These are phyloP conservation scores for Fusarium tupiense DNA, from an alignment of 2,329 filamentous ascomycete species.

Conservation along the genomic window DNA sequence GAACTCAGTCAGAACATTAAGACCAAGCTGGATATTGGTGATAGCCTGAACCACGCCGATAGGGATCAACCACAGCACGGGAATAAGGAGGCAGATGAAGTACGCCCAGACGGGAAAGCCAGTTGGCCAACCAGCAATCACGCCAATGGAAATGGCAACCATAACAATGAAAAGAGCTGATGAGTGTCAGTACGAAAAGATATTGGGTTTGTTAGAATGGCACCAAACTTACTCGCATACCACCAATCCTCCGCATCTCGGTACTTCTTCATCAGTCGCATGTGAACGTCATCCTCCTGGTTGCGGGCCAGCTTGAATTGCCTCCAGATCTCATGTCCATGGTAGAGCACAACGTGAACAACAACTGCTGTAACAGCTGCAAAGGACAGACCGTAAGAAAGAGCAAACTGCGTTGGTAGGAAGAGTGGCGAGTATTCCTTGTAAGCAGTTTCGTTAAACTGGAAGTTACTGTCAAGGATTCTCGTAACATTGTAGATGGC, in stretches of 20 bases:
- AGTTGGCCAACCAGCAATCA: constrained; percentile 65
- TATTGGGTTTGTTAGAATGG: constrained; percentile 38
- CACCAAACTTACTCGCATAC: constrained; percentile 60
- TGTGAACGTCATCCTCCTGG: constrained; percentile 68
- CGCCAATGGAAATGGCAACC: constrained; percentile 64
- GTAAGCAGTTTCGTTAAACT: constrained; percentile 71
- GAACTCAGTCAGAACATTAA: constrained; percentile 79
- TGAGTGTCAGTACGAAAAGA: constrained; percentile 16
- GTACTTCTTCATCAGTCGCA: constrained; percentile 70
- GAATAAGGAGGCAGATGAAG: constrained; percentile 65
- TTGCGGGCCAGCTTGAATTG: constrained; percentile 65
- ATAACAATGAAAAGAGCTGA: constrained; percentile 61
- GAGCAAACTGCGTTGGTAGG: constrained; percentile 68
- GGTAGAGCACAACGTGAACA: constrained; percentile 65
- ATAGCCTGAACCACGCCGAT: constrained; percentile 70
- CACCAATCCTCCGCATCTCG: constrained; percentile 68
- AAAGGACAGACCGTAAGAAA: constrained; percentile 71
- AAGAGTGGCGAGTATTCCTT: constrained; percentile 72
- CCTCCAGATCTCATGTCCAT: constrained; percentile 64
- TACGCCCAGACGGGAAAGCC: constrained; percentile 68
- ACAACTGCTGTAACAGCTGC: constrained; percentile 72
- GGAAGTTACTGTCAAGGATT: constrained; percentile 65
- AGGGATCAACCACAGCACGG: constrained; percentile 67
- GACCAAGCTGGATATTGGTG: constrained; percentile 70
- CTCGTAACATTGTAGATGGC: constrained; percentile 66